These are phyloP conservation scores for Paecilomyces sp. DNA, from an alignment of 2,329 filamentous ascomycete genomes.

Conservation along the genomic window DNA sequence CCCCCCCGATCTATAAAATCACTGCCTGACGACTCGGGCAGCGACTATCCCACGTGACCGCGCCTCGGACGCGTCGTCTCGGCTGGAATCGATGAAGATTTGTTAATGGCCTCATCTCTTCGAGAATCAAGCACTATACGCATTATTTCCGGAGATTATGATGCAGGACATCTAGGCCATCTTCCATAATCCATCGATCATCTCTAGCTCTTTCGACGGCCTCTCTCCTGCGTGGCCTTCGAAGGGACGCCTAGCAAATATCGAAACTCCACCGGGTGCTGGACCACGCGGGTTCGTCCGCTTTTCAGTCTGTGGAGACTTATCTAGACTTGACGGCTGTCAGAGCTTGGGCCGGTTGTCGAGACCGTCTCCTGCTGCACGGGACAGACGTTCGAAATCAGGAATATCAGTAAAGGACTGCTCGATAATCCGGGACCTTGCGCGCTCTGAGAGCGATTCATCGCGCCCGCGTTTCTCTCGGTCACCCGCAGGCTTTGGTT, in stretches of 20 bases:
- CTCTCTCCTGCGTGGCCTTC: constrained; percentile 8
- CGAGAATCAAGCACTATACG: not conserved
- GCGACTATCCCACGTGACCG: not conserved
- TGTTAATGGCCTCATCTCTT: not conserved
- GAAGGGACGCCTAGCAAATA: not conserved
- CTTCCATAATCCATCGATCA: not conserved
- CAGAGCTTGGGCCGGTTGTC: not conserved
- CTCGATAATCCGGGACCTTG: not conserved
- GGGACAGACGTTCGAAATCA: not conserved
- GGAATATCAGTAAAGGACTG: not conserved
- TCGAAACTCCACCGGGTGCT: not conserved
- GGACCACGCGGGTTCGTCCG: not conserved
- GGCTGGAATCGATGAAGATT: not conserved
- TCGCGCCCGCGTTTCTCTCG: not conserved
- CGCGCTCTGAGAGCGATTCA: not conserved
- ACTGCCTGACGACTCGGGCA: not conserved
- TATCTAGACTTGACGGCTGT: not conserved
- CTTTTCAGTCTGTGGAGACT: not conserved
- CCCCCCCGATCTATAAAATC: not conserved
- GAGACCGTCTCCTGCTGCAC: not conserved
- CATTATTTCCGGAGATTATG: not conserved
- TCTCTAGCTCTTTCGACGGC: not conserved
- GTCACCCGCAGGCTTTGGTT: not conserved
- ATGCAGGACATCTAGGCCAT: not conserved
- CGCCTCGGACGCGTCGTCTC: not conserved